Percentiles rank a stretch among this genome's conserved stretches.
Conservation (phyloP, 768 basidiomycete genomes). For the Termitomyces sp. region DNA sequence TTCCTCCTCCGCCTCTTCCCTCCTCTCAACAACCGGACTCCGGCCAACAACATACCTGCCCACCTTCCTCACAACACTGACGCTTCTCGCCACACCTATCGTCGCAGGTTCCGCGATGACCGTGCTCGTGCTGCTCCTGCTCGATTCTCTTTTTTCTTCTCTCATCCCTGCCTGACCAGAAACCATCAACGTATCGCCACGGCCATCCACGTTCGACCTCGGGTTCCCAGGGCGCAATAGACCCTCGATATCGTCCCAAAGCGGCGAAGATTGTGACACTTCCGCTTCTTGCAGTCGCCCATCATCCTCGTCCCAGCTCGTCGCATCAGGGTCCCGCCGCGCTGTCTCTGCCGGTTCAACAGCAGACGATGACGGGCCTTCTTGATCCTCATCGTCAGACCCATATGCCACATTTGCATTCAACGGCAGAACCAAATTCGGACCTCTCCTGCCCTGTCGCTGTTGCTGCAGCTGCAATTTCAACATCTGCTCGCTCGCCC, state of each 20-base stretch:
- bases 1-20: constrained; percentile 4
- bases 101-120: constrained; percentile 32
- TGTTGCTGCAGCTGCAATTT: background rate
- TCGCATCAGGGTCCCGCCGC: constrained; percentile 12
- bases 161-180: background rate
- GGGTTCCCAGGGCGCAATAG: constrained; percentile 5
- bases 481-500: background rate
- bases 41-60: constrained; percentile 46
- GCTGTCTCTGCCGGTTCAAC: constrained; percentile 18
- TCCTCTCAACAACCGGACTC: constrained; percentile 11
- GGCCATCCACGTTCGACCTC: background rate
- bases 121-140: constrained; percentile 40
- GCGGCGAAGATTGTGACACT: constrained; percentile 2
- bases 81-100: constrained; percentile 33
- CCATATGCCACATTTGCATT: constrained; percentile 5
- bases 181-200: background rate
- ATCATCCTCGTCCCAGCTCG: constrained; percentile 5
- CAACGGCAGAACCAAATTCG: constrained; percentile 20
- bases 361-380: constrained; percentile 12
- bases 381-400: constrained; percentile 7
- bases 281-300: no score
- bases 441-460: background rate
- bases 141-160: constrained; percentile 30
- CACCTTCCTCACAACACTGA: constrained; percentile 43
- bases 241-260: constrained; percentile 11